Conservation (phyloP, 192 early-diverging fungal genomes). For the Rhizoclosmatium globosum region DNA sequence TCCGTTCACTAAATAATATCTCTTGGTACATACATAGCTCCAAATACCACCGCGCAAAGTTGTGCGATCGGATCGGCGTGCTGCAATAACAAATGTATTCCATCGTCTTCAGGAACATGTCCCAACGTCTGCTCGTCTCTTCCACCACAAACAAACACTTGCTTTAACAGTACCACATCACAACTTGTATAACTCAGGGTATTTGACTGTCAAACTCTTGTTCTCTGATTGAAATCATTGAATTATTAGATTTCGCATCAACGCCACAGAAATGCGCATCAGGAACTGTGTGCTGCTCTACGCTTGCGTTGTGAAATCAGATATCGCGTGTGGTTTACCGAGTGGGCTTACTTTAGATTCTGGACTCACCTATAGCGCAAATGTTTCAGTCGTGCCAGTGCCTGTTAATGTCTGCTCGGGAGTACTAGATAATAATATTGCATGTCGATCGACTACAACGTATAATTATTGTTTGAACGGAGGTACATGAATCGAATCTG, state of each 20-base stretch:
- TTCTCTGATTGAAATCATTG: background rate
- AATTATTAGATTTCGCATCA: background rate
- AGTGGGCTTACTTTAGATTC: background rate
- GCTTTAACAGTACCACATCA: background rate
- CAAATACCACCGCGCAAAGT: slow-evolving; percentile 11
- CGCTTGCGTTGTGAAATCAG: slow-evolving; percentile 17
- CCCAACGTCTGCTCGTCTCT: background rate
- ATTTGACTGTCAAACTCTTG: background rate
- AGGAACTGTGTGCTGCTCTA: slow-evolving; percentile 40
- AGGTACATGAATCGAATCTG: slow-evolving; percentile 8
- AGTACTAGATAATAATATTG: slow-evolving; percentile 22
- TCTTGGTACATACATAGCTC: background rate
- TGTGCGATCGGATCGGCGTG: slow-evolving; percentile 35
- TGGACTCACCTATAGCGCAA: background rate
- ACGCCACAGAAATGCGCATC: slow-evolving; percentile 23
- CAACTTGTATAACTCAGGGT: slow-evolving; percentile 11
- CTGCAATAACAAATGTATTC: slow-evolving; percentile 30
- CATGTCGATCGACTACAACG: slow-evolving; percentile 18
- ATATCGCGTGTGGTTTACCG: slow-evolving; percentile 17
- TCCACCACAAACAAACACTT: background rate
- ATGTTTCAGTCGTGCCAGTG: background rate
- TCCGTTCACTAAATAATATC: background rate
- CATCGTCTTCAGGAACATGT: background rate
- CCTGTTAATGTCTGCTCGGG: slow-evolving; percentile 3
- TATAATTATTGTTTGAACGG: slow-evolving; percentile 27